A percentile compares a stretch with the other conserved stretches of the same genome.
phyloP scores from a whole-genome alignment of 2,329 filamentous ascomycete genomes.

The Emericellopsis atlantica region DNA sequence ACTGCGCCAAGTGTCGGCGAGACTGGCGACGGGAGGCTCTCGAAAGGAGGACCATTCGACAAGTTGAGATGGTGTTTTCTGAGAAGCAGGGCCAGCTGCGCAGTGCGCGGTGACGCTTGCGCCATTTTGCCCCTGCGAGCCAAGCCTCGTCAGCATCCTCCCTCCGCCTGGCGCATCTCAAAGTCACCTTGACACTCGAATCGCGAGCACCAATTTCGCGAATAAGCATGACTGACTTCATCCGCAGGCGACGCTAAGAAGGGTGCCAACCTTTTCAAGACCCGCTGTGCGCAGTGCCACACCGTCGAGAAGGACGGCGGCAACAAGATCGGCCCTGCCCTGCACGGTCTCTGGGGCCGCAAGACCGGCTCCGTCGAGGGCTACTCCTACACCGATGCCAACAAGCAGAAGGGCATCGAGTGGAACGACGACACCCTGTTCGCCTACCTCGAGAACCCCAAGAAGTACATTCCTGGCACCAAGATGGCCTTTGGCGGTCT shows the following conservation, averaged over 20 bases:
- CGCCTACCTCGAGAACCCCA: conserved; percentile 99
- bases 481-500: conserved; percentile 99
- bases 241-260: conserved; percentile 79
- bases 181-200: conserved; percentile 3
- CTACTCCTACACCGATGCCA: conserved; percentile 97
- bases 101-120: conserved; percentile 10
- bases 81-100: background rate
- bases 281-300: conserved; percentile 97
- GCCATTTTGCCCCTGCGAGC: conserved; percentile 17
- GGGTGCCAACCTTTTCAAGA: conserved; percentile 99
- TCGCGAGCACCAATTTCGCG: background rate
- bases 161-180: conserved; percentile 2
- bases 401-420: conserved; percentile 89
- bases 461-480: conserved; percentile 99
- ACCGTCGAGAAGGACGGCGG: conserved; percentile 79
- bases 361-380: conserved; percentile 85
- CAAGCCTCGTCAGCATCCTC: background rate
- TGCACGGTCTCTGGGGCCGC: conserved; percentile 95
- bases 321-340: conserved; percentile 97
- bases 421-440: conserved; percentile 87
- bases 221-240: background rate
- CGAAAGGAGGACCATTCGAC: no score
- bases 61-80: background rate
- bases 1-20: conserved; percentile 3
- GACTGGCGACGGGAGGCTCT: background rate